A percentile compares a stretch with the other conserved stretches of the same genome.
Evolutionary conservation across 768 basidiomycete species (phyloP).

Genomic region (Suillus plorans): DNA sequence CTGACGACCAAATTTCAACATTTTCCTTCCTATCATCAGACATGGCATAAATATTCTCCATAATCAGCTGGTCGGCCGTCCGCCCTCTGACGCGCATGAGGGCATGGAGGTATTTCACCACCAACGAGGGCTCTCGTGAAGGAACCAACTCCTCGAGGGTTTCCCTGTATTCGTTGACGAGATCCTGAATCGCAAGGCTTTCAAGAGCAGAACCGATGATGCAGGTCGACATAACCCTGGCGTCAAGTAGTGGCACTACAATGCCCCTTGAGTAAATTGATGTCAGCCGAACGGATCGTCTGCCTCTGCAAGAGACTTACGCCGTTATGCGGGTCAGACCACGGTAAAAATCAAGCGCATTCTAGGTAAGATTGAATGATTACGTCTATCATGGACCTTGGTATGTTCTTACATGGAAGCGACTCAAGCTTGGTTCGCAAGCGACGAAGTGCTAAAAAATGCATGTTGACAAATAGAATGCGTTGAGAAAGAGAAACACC

Average conservation of each 20-base stretch:
- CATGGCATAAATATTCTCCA: conserved; percentile 2
- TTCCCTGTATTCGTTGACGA: not conserved
- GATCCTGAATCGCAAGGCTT: not conserved
- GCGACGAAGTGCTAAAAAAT: conserved; percentile 51
- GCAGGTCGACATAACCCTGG: conserved; percentile 1
- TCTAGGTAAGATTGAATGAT: not conserved
- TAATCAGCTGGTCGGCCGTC: conserved; percentile 2
- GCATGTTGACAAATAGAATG: not conserved
- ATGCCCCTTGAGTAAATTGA: not conserved
- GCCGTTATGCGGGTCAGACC: conserved; percentile 5
- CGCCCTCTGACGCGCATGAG: not conserved
- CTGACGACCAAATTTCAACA: conserved; percentile 3
- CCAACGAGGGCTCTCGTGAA: not conserved
- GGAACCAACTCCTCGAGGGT: not conserved
- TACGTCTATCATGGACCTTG: not conserved
- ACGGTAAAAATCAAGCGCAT: conserved; percentile 5
- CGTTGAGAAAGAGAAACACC: conserved; percentile 17
- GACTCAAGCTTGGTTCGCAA: conserved; percentile 40
- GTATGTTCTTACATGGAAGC: conserved; percentile 5
- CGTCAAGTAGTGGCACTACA: not conserved
- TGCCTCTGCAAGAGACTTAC: not conserved
- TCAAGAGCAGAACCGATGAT: conserved; percentile 4
- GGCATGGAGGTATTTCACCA: conserved; percentile 4
- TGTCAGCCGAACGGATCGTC: not conserved
- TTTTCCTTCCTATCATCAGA: not conserved